Conservation (phyloP, 306 rosid species). For the Hippophae tibetana region DNA sequence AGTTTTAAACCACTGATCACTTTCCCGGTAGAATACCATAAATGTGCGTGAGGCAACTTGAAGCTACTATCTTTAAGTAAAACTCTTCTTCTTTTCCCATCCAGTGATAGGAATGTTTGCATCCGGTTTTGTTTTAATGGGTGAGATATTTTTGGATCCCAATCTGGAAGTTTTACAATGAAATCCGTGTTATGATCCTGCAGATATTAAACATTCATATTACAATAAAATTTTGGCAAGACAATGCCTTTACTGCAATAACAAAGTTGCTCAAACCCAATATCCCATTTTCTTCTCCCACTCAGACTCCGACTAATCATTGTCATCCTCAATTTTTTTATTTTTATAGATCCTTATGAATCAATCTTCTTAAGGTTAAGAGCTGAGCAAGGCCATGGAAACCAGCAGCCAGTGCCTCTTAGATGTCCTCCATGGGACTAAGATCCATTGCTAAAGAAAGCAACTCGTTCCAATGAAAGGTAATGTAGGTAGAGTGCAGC, state of each 20-base stretch:
- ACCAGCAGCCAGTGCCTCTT: no score
- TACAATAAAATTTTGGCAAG: not conserved
- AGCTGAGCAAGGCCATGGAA: no score
- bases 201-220: constrained; percentile 9
- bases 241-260: no score
- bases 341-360: not conserved
- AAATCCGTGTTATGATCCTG: constrained; percentile 92
- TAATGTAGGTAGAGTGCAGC: no score
- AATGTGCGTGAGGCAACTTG: constrained; percentile 54
- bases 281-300: no score
- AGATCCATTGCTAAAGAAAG: no score
- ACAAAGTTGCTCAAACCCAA: no score
- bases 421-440: no score
- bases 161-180: constrained; percentile 76
- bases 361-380: no score
- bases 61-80: constrained; percentile 27
- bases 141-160: constrained; percentile 54
- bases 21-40: constrained; percentile 71
- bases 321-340: no score
- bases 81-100: constrained; percentile 41
- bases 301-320: no score
- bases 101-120: constrained; percentile 26
- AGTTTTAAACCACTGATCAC: constrained; percentile 59
- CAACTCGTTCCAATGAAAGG: no score
- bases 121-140: constrained; percentile 16